Percentiles rank a stretch among this genome's conserved stretches.
phyloP scores from a whole-genome alignment of 1,139 yeast species.

The Eremothecium sinecaudum region DNA sequence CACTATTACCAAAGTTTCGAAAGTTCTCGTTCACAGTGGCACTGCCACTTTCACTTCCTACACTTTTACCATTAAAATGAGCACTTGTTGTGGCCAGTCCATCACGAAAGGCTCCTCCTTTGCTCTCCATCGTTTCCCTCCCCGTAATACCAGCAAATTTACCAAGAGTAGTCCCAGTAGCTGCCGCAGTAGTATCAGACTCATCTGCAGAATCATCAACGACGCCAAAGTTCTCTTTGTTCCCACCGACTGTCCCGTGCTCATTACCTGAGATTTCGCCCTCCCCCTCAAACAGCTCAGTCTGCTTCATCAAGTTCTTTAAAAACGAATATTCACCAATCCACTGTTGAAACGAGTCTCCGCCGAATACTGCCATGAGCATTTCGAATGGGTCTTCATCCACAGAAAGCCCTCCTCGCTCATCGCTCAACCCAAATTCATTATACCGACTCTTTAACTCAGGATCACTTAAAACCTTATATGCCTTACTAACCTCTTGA shows the following conservation, averaged over 20 bases:
- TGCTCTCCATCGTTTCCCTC: not conserved
- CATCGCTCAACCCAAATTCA: conserved; percentile 51
- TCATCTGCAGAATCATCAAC: not conserved
- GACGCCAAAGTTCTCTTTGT: not conserved
- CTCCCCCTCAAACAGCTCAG: conserved; percentile 39
- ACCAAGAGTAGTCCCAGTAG: conserved; percentile 10
- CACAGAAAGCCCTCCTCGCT: conserved; percentile 7
- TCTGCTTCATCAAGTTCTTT: conserved; percentile 49
- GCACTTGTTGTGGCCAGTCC: not conserved
- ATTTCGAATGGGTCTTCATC: conserved; percentile 59
- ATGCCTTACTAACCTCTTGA: conserved; percentile 63
- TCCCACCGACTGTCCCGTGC: conserved; percentile 1
- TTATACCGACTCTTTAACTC: conserved; percentile 53
- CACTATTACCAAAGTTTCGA: conserved; percentile 5
- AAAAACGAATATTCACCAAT: conserved; percentile 63
- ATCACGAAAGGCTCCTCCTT: conserved; percentile 2
- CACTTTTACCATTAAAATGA: not conserved
- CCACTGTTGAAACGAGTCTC: conserved; percentile 66
- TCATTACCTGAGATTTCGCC: conserved; percentile 8
- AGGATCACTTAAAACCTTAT: conserved; percentile 57
- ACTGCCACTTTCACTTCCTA: not conserved
- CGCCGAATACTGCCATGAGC: conserved; percentile 65
- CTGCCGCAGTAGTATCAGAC: conserved; percentile 7
- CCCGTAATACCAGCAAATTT: conserved; percentile 6
- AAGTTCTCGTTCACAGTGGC: not conserved